A percentile compares a stretch with the other conserved stretches of the same genome.
Evolutionary conservation across 192 early-diverging fungal genomes (phyloP).

Genomic region (Geranomyces michiganensis): DNA sequence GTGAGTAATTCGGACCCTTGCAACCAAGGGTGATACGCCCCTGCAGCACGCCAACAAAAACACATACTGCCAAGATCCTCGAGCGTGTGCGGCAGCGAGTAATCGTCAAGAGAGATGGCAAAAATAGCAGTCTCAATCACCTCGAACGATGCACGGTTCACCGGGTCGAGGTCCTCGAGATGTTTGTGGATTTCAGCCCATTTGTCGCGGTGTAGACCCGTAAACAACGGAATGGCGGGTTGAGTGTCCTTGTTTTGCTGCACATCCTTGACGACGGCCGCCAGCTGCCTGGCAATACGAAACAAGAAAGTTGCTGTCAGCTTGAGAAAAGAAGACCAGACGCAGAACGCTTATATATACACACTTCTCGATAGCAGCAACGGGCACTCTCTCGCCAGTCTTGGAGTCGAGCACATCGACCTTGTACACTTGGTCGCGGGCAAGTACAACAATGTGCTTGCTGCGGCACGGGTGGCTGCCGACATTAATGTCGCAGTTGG

Average conservation of each 20-base stretch:
- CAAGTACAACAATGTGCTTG: conserved; percentile 70
- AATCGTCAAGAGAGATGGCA: conserved; percentile 76
- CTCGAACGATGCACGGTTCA: conserved; percentile 61
- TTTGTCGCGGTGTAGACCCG: conserved; percentile 78
- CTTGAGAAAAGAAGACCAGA: conserved; percentile 5
- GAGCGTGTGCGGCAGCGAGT: conserved; percentile 40
- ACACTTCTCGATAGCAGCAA: conserved; percentile 74
- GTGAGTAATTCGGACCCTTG: no score
- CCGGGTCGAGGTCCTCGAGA: conserved; percentile 60
- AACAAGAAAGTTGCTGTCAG: conserved; percentile 2
- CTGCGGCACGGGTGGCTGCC: conserved; percentile 50
- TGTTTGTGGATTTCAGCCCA: conserved; percentile 74
- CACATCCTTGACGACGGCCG: conserved; percentile 60
- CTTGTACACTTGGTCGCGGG: conserved; percentile 77
- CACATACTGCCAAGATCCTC: conserved; percentile 66
- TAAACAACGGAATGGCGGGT: conserved; percentile 68
- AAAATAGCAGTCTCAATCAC: conserved; percentile 77
- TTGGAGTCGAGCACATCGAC: conserved; percentile 67
- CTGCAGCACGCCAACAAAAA: not conserved
- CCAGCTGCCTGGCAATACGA: conserved; percentile 62
- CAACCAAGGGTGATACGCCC: no score
- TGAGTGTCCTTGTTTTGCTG: conserved; percentile 23
- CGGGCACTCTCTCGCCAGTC: conserved; percentile 56
- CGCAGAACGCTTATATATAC: conserved; percentile 8
- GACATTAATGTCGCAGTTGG: conserved; percentile 70